Evolutionary conservation across 495 filamentous ascomycete genomes (phyloP).

Genomic region (Bathelium albidoporum): DNA sequence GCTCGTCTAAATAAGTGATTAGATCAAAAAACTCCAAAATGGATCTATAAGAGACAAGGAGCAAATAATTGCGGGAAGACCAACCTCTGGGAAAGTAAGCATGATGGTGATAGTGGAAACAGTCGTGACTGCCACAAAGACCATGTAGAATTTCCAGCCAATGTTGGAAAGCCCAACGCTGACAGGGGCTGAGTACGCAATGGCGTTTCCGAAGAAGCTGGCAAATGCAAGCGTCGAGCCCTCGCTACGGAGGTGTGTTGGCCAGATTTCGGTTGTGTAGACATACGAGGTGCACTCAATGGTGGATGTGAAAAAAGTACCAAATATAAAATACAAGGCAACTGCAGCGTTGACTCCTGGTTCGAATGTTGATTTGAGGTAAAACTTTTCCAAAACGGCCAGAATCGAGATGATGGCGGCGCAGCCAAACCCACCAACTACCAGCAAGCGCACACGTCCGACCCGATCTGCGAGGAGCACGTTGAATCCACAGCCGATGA

Average conservation of each 20-base stretch:
- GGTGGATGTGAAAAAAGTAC: background rate
- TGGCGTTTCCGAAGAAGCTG: constrained; percentile 24
- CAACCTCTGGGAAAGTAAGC: constrained; percentile 8
- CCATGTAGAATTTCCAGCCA: constrained; percentile 12
- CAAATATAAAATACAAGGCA: constrained; percentile 13
- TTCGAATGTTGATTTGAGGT: constrained; percentile 6
- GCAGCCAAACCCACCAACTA: background rate
- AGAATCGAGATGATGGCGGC: constrained; percentile 4
- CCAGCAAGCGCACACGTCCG: constrained; percentile 15
- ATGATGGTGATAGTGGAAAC: background rate
- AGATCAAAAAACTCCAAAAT: background rate
- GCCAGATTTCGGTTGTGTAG: constrained; percentile 43
- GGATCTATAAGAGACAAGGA: background rate
- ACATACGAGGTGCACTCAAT: constrained; percentile 26
- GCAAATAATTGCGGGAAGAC: background rate
- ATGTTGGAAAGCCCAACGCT: constrained; percentile 8
- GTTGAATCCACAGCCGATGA: constrained; percentile 14
- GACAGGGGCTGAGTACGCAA: constrained; percentile 5
- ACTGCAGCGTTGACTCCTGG: background rate
- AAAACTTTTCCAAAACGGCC: background rate
- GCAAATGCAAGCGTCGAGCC: constrained; percentile 40
- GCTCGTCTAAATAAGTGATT: constrained; percentile 5
- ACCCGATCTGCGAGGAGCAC: constrained; percentile 18
- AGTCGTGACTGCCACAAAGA: background rate
- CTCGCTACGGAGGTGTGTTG: constrained; percentile 39